A percentile compares a stretch with the other conserved stretches of the same genome.
phyloP scores from a whole-genome alignment of 371 early-diverging fungal species.

The Conidiobolus incongruus region DNA sequence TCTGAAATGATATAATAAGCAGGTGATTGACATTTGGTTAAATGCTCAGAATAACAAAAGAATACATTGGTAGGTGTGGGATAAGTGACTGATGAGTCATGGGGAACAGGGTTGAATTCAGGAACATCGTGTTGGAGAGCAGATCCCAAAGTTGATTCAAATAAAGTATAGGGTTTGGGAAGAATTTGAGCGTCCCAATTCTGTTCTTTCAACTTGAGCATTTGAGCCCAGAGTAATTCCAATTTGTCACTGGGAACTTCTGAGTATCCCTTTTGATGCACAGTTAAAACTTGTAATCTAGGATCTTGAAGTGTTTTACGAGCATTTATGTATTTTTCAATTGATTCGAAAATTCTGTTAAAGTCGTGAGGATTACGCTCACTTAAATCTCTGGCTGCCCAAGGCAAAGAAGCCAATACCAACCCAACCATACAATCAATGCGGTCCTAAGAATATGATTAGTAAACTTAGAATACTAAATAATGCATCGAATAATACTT shows the following conservation, averaged over 20 bases:
- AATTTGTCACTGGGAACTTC: background rate
- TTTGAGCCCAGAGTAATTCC: background rate
- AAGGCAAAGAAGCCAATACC: conserved; percentile 51
- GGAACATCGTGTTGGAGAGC: conserved; percentile 39
- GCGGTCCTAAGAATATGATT: conserved; percentile 14
- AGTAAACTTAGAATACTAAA: background rate
- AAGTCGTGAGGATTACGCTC: conserved; percentile 31
- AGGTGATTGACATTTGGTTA: conserved; percentile 28
- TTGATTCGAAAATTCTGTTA: conserved; percentile 21
- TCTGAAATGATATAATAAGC: conserved; percentile 20
- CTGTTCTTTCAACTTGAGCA: too few species aligned
- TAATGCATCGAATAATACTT: conserved; percentile 8
- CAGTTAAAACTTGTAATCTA: conserved; percentile 21
- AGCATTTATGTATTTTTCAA: conserved; percentile 36
- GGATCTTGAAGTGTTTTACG: conserved; percentile 14
- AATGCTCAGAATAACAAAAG: background rate
- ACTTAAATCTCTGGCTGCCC: conserved; percentile 23
- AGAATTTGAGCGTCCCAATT: conserved; percentile 12
- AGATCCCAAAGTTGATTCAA: conserved; percentile 23
- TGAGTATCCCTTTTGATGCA: conserved; percentile 15
- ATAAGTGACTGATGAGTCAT: background rate
- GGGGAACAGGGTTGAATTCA: conserved; percentile 11
- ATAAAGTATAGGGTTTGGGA: conserved; percentile 26
- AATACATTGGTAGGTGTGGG: conserved; percentile 8
- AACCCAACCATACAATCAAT: conserved; percentile 51